Conservation (phyloP, 805 yeast genomes). For the Barnettozyma californica region DNA sequence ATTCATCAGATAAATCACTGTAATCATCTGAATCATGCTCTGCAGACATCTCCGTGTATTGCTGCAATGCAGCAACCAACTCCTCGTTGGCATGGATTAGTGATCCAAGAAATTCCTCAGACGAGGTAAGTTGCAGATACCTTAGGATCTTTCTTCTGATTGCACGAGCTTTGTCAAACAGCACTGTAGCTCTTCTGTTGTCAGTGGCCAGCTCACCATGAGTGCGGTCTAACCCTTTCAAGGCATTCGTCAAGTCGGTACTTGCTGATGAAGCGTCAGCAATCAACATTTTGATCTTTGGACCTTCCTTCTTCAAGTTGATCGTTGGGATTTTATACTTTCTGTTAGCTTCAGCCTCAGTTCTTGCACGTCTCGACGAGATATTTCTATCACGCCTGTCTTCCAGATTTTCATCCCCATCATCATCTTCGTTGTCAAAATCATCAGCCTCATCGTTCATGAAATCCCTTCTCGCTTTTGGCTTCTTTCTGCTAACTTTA, state of each 20-base stretch:
- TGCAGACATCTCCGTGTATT: conserved; percentile 54
- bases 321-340: conserved; percentile 62
- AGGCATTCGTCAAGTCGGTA: conserved; percentile 58
- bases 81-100: conserved; percentile 88
- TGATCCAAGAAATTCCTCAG: conserved; percentile 84
- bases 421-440: conserved; percentile 29
- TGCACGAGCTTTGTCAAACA: conserved; percentile 69
- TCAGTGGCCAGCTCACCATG: conserved; percentile 55
- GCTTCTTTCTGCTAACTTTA: conserved; percentile 21
- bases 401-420: conserved; percentile 25
- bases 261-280: conserved; percentile 75
- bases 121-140: conserved; percentile 77
- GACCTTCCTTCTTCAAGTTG: conserved; percentile 63
- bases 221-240: conserved; percentile 38
- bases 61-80: conserved; percentile 65
- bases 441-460: conserved; percentile 49
- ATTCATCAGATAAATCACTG: conserved; percentile 29
- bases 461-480: conserved; percentile 27
- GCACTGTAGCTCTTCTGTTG: conserved; percentile 50
- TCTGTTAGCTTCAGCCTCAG: conserved; percentile 33
- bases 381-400: neutral
- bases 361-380: conserved; percentile 1
- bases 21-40: conserved; percentile 39
- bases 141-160: conserved; percentile 74
- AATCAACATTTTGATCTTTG: conserved; percentile 60